Evolutionary conservation across 1,139 yeast species (phyloP), one percentile per base, ranked within the genome.

Genomic region (Pichia sp.): DNA sequence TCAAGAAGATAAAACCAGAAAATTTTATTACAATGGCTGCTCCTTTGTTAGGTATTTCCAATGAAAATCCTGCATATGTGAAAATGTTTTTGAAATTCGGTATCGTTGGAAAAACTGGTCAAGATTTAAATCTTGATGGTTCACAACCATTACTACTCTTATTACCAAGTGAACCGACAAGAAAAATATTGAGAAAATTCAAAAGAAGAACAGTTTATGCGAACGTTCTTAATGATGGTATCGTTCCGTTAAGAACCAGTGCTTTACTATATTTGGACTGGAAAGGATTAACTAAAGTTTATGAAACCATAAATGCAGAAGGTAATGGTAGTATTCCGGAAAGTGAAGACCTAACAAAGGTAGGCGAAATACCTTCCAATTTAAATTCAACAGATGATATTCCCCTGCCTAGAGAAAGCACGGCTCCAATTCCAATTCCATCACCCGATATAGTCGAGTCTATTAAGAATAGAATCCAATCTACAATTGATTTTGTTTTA

Each of bases 41-140:
- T 0, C 99, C 99, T 0, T 69, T 91, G 54, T 68, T 94, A 15
- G 99, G 99, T 0, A 81, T 91, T 2, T 78, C 86, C 44, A 77
- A 82, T 41, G 98, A 91, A 59, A 91, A 90, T 61, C 98, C 99
- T 0, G 79, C 83, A 2, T 90, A 86, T 62, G 85, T 94, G 24
- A 89, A 88, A 59, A 69, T 90, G 47, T 94, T 94, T 0, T 71
- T 93, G 18, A 86, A 85, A 64, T 83, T 90, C 36, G 99, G 99
- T 0, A 75, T 91, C 42, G 93, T 89, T 3, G 99, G 99, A 0
- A 84, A 82, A 58, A 85, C 98, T 0, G 99, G 99, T 0, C 93
- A 87, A 58, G 99, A 93, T 61, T 67, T 93, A 52, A 94, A 96
- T 0, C 71, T 94, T 44, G 70, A 75, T 27, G 75, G 77, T 62